These are phyloP conservation scores for Takashimella tepidaria DNA, from an alignment of 1,284 basidiomycete genomes.

Conservation along the genomic window DNA sequence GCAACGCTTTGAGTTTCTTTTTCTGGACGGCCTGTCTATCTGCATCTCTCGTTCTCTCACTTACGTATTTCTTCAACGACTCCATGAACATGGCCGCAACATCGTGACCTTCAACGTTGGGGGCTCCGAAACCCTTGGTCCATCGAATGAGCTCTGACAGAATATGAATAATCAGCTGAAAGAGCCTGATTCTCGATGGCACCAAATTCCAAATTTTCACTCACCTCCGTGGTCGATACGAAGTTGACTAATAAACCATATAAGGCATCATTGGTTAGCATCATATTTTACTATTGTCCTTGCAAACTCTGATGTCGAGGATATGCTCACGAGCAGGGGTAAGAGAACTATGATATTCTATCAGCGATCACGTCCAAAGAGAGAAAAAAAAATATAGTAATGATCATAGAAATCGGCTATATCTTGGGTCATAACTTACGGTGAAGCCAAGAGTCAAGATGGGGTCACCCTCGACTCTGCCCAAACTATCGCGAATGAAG, in stretches of 20 bases:
- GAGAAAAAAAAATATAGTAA: no score
- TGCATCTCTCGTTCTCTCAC: no score
- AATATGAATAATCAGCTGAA: slow-evolving; percentile 8
- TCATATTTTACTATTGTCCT: neutral
- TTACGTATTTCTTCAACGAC: slow-evolving; percentile 63
- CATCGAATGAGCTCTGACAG: slow-evolving; percentile 77
- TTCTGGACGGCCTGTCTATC: no score
- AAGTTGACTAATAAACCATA: slow-evolving; percentile 83
- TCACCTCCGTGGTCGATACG: slow-evolving; percentile 80
- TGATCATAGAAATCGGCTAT: no score
- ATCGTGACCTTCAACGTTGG: slow-evolving; percentile 87
- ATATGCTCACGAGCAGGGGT: slow-evolving; percentile 72
- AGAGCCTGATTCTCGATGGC: neutral
- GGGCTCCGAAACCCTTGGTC: slow-evolving; percentile 96
- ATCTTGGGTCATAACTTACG: slow-evolving; percentile 51
- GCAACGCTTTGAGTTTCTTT: no score
- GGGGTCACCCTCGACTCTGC: slow-evolving; percentile 62
- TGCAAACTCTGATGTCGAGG: neutral
- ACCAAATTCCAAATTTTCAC: slow-evolving; percentile 11
- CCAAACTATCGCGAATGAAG: slow-evolving; percentile 67
- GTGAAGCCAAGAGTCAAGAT: slow-evolving; percentile 88
- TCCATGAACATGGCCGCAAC: slow-evolving; percentile 87
- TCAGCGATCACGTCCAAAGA: no score
- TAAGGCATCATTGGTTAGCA: slow-evolving; percentile 13
- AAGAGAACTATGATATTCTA: slow-evolving; percentile 68